Evolutionary conservation across 768 basidiomycete genomes (phyloP).

Genomic region (Hebeloma cylindrosporum): DNA sequence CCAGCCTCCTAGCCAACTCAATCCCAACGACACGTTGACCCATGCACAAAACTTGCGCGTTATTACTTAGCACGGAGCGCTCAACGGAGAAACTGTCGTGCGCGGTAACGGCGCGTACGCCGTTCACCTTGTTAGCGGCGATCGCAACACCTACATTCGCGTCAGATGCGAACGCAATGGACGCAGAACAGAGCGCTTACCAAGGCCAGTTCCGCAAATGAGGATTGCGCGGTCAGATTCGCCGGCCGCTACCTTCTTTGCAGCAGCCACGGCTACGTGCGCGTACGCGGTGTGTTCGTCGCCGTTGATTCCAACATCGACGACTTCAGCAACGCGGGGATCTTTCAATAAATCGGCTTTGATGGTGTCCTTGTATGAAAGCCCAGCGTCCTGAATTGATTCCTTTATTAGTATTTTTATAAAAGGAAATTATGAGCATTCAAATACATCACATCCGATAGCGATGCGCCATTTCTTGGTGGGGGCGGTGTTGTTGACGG

Average conservation of each 20-base stretch:
- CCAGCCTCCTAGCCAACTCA: conserved; percentile 1
- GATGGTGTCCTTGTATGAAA: not conserved
- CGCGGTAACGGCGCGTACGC: not conserved
- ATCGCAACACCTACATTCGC: not conserved
- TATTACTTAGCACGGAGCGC: conserved; percentile 2
- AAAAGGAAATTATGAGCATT: no score
- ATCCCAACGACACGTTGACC: conserved; percentile 3
- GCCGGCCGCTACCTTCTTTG: conserved; percentile 1
- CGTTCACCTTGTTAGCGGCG: not conserved
- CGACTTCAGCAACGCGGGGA: not conserved
- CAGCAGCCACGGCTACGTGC: conserved; percentile 1
- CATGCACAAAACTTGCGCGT: conserved; percentile 5
- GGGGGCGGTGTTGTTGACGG: no score
- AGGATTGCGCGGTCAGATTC: conserved; percentile 5
- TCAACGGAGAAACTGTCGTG: conserved; percentile 1
- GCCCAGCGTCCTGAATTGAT: not conserved
- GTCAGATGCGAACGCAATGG: not conserved
- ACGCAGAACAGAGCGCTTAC: no score
- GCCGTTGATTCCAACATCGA: conserved; percentile 5
- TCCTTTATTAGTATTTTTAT: no score
- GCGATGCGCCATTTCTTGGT: no score
- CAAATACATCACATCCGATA: no score
- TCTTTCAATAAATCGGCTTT: conserved; percentile 5
- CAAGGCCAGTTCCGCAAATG: conserved; percentile 2
- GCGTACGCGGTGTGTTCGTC: conserved; percentile 3